Evolutionary conservation across 306 rosid genomes (phyloP), one percentile per base, ranked within the genome.

Genomic region (Sechiopsis laciniata): DNA sequence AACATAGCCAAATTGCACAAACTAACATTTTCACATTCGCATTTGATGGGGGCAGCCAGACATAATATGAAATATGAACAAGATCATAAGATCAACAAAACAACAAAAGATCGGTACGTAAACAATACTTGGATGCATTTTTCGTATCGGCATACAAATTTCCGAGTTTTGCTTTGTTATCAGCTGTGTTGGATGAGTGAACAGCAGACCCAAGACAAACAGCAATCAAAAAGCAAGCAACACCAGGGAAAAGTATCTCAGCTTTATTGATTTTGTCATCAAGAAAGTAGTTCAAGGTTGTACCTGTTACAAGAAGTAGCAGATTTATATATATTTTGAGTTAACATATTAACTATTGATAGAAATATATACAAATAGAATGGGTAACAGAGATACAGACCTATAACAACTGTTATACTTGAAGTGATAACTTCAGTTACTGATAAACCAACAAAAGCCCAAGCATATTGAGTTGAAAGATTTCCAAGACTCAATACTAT

Each of bases 371-470:
- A 51, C 55, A 51, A 51, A 17, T 55, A 2, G 35, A 57, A 57
- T 22, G 24, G 32, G 29, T 59, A 24, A 11, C 8, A 58, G 29
- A 57, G 14, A 58, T 1, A 22, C 42, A 59, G 65, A 59, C 65
- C 65, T 59, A 59, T 59, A 26, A 59, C 65, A 59, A 59, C 65
- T 59, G 65, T 59, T 59, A 59, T 59, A 14, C 65, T 59, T 59
- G 65, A 24, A 59, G 65, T 59, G 65, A 59, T 59, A 3, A 59
- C 65, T 59, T 59, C 65, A 13, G 65, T 59, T 1, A 59, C 65
- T 59, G 65, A 59, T 26, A 59, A 59, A 59, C 65, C 65, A 24
- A 59, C 65, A 59, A 59, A 59, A 59, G 65, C 65, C 65, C 65
- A 59, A 59, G 65, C 65, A 59, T 59, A 59, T 12, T 59, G 65